phyloP scores from a whole-genome alignment of 2,329 filamentous ascomycete species.

The Triangularia verruculosa region DNA sequence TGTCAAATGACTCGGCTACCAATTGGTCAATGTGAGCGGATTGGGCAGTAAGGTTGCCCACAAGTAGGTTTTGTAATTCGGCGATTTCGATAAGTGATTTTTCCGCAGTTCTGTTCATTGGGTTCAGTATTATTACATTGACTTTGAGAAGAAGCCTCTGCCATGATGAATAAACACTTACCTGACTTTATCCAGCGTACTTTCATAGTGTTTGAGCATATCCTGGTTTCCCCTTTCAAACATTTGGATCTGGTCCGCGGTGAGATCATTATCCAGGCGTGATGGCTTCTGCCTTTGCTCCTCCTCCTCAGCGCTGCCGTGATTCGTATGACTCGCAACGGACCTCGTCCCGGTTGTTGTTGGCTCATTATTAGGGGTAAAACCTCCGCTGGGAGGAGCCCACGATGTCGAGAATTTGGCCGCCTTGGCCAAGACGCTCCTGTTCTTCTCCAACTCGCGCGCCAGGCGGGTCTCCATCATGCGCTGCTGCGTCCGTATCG shows the following conservation, averaged over 20 bases:
- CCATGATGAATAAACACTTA: slow-evolving; percentile 50
- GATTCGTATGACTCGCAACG: background rate
- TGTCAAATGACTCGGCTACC: slow-evolving; percentile 76
- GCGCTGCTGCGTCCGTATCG: slow-evolving; percentile 72
- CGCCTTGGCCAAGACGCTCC: slow-evolving; percentile 78
- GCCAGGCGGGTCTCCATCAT: slow-evolving; percentile 92
- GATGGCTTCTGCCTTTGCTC: slow-evolving; percentile 25
- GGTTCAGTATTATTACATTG: background rate
- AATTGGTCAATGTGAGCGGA: slow-evolving; percentile 86
- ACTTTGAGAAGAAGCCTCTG: background rate
- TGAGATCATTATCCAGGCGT: slow-evolving; percentile 54
- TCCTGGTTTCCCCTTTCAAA: slow-evolving; percentile 92
- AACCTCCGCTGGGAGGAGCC: slow-evolving; percentile 13
- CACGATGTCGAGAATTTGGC: slow-evolving; percentile 37
- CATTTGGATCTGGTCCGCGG: slow-evolving; percentile 82
- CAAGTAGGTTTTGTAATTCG: slow-evolving; percentile 84
- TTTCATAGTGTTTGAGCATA: slow-evolving; percentile 91
- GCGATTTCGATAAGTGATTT: slow-evolving; percentile 89
- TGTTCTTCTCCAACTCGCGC: slow-evolving; percentile 83
- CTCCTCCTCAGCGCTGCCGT: slow-evolving; percentile 19
- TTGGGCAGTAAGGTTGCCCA: slow-evolving; percentile 80
- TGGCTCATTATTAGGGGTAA: background rate
- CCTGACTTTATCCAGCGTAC: slow-evolving; percentile 91
- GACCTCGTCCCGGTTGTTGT: background rate
- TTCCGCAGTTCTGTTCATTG: slow-evolving; percentile 70